These are phyloP conservation scores for Magnaporthiopsis rhizophila DNA, from an alignment of 2,329 filamentous ascomycete genomes.

Conservation along the genomic window DNA sequence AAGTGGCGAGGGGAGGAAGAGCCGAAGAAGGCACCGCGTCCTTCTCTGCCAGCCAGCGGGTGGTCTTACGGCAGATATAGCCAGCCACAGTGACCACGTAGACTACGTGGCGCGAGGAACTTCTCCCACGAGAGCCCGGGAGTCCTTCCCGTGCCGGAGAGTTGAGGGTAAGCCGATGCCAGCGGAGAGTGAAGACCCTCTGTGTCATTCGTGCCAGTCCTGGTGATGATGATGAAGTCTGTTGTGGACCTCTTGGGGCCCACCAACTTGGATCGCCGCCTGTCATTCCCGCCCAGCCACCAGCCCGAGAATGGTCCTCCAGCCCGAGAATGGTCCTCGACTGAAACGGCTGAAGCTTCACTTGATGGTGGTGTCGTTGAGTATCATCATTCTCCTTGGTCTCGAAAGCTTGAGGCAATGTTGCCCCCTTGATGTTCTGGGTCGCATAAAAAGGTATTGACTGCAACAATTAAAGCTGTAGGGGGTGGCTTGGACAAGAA, in stretches of 20 bases:
- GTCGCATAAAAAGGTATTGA: conserved; percentile 24
- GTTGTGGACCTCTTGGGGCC: conserved; percentile 14
- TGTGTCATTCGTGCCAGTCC: no score
- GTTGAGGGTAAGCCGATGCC: conserved; percentile 24
- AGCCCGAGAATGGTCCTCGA: conserved; percentile 22
- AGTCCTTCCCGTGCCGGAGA: conserved; percentile 21
- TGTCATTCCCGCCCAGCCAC: conserved; percentile 19
- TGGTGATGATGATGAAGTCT: conserved; percentile 4
- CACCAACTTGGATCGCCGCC: neutral
- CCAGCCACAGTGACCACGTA: conserved; percentile 18
- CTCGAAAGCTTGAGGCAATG: conserved; percentile 19
- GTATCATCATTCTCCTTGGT: conserved; percentile 18
- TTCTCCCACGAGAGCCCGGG: conserved; percentile 24
- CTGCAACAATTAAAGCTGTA: neutral
- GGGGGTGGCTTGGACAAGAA: neutral
- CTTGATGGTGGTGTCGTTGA: conserved; percentile 11
- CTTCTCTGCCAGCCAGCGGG: conserved; percentile 14
- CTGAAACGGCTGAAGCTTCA: conserved; percentile 10
- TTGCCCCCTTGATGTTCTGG: conserved; percentile 15
- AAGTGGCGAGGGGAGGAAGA: no score
- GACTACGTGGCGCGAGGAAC: conserved; percentile 23
- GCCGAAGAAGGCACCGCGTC: conserved; percentile 8
- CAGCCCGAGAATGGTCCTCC: conserved; percentile 23
- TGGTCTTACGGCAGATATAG: conserved; percentile 13
- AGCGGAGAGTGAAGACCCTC: no score